Evolutionary conservation across 306 rosid genomes (phyloP), one percentile per base, ranked within the genome.

Genomic region (Cicer arietinum): DNA sequence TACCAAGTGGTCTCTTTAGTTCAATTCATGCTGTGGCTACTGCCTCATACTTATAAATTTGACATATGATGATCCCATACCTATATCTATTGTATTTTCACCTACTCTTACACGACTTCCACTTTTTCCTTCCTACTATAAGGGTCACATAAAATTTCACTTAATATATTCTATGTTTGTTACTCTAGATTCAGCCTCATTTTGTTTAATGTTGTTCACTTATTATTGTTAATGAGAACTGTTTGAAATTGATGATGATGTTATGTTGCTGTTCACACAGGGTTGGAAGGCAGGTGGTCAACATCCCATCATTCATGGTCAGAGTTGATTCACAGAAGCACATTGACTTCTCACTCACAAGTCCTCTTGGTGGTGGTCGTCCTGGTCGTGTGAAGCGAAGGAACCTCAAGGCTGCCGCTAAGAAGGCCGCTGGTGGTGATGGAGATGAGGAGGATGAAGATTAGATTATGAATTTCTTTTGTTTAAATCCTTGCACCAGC

Each of bases 271-370:
- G 9, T 60, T 65, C 41, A 2, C 75, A 4, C 80, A 90, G 96
- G 86, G 96, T 90, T 71, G 92, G 90, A 9, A 90, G 96, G 73
- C 92, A 90, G 79, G 91, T 87, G 41, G 94, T 87, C 68, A 89
- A 90, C 80, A 86, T 90, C 18, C 85, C 94, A 63, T 90, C 94
- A 0, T 87, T 88, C 86, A 81, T 87, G 89, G 94, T 87, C 71
- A 81, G 89, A 76, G 81, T 85, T 39, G 95, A 90, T 77, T 84
- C 95, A 0, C 90, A 90, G 82, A 90, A 90, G 82, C 95, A 86
- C 83, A 87, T 90, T 79, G 95, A 90, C 83, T 90, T 87, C 42
- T 81, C 89, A 3, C 90, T 87, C 8, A 86, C 95, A 0, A 87
- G 92, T 77, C 92, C 90, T 3, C 85, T 90, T 25, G 95, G 95